Conservation (phyloP, 163 green algal species). For the Chlorella variabilis region DNA sequence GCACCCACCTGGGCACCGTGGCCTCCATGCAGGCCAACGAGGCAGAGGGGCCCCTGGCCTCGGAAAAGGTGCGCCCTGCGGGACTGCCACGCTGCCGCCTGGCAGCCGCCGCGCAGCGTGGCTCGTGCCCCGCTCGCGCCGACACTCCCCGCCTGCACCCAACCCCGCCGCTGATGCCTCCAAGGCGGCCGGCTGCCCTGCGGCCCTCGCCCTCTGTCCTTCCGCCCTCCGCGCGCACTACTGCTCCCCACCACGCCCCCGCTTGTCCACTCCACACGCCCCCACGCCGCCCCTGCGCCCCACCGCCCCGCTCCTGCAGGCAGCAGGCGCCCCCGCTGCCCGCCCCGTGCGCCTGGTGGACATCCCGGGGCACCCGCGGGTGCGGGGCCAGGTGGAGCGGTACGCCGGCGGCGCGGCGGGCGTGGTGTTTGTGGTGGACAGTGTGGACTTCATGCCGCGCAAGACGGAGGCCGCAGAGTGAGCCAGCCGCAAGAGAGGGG, state of each 20-base stretch:
- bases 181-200: too few relatives aligned
- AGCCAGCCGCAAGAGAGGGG: too few relatives aligned
- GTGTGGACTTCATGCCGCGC: slow-evolving; percentile 69
- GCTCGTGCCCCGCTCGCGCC: too few relatives aligned
- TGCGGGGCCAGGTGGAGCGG: slow-evolving; percentile 50
- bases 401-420: slow-evolving; percentile 45
- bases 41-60: slow-evolving; percentile 18
- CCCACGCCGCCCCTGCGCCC: too few relatives aligned
- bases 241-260: neutral
- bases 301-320: too few relatives aligned
- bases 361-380: slow-evolving; percentile 70
- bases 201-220: too few relatives aligned
- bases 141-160: too few relatives aligned
- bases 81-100: neutral
- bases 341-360: slow-evolving; percentile 68
- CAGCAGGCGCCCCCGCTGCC: neutral
- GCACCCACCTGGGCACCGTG: slow-evolving; percentile 69
- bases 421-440: slow-evolving; percentile 78
- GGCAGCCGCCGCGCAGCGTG: too few relatives aligned
- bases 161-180: too few relatives aligned
- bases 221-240: too few relatives aligned
- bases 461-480: slow-evolving; percentile 67
- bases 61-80: slow-evolving; percentile 19
- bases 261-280: neutral
- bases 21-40: slow-evolving; percentile 76